phyloP scores from a whole-genome alignment of 352 stramenopile species.

The Pythium sp. region DNA sequence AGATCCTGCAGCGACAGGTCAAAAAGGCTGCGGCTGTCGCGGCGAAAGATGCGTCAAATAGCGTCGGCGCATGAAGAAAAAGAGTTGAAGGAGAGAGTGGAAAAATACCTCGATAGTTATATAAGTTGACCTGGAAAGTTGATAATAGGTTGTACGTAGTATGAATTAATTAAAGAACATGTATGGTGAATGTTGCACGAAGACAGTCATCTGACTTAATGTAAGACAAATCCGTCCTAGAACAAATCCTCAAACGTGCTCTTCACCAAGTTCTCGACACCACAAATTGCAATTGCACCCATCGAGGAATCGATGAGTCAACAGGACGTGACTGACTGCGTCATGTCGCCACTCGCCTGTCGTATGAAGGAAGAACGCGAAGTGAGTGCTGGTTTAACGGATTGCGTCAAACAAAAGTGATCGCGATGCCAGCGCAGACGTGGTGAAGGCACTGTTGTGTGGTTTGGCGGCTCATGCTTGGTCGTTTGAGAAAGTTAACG shows the following conservation, averaged over 20 bases:
- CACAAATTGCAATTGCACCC: neutral
- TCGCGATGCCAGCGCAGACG: neutral
- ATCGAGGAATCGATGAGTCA: neutral
- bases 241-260: neutral
- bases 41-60: neutral
- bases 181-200: too few species aligned
- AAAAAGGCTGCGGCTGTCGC: neutral
- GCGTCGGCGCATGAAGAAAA: neutral
- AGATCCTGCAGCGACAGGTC: constrained; percentile 8
- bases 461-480: too few species aligned
- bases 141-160: neutral
- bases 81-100: neutral
- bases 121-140: neutral
- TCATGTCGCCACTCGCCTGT: neutral
- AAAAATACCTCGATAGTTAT: neutral
- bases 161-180: neutral
- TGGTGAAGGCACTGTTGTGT: too few species aligned
- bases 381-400: neutral
- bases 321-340: neutral
- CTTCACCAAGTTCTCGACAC: neutral
- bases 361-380: neutral
- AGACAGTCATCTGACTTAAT: too few species aligned
- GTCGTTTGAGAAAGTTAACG: too few species aligned
- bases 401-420: too few species aligned
- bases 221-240: neutral